Base-by-base conservation (phyloP, 2,329 filamentous ascomycete genomes). In the Beauveria bassiana region DNA sequence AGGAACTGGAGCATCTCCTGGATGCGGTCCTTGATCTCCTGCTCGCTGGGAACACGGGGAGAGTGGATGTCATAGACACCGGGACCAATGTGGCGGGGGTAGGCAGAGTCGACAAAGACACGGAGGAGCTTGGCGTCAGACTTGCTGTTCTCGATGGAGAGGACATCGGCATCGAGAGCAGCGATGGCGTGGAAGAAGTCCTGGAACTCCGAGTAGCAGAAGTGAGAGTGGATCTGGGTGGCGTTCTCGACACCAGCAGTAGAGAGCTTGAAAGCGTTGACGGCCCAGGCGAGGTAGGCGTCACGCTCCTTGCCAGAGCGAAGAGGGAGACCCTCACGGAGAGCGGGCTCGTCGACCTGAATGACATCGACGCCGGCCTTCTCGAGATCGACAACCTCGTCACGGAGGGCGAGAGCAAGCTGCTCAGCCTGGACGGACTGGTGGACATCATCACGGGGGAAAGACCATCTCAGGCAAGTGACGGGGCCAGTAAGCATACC, bases 131-230 rank as follows among this genome's bases (percentile, higher is more conserved):
- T 99, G 75, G 95, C 95, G 73, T 99, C 95, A 71, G 91, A 96
- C 89, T 99, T 99, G 89, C 90, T 96, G 91, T 99, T 99, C 89
- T 99, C 95, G 71, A 99, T 99, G 74, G 91, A 96, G 72, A 99
- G 88, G 66, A 99, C 95, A 79, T 99, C 95, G 66, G 95, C 93
- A 76, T 99, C 95, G 67, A 99, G 89, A 65, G 95, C 93, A 67
- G 95, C 91, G 71, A 99, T 99, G 80, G 95, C 95, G 81, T 98
- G 91, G 92, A 99, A 99, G 86, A 99, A 99, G 85, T 99, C 95
- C 83, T 99, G 95, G 91, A 99, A 99, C 86, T 99, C 95, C 59
- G 95, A 98, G 88, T 99, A 99, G 80, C 95, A 99, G 90, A 99
- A 99, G 85, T 99, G 95, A 66, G 93, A 97, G 89, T 99, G 95